Evolutionary conservation across 305 asterid genomes (phyloP), one percentile per base, ranked within the genome.

Genomic region (Withania somnifera): DNA sequence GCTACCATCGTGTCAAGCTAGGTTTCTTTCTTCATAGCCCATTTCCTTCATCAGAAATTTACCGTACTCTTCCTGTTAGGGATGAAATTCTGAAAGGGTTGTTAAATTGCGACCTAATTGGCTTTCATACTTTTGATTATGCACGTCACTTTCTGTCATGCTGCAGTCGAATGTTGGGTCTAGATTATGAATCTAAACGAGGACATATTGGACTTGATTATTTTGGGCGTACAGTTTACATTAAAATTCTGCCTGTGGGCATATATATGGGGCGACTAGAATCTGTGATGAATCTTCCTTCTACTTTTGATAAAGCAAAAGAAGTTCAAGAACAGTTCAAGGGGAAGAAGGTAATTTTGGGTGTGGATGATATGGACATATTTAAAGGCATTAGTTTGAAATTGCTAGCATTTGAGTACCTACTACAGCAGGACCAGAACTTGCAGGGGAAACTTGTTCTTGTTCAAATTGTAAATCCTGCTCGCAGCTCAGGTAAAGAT

Each of bases 11-110:
- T 14, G 90, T 91, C 86, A 94, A 92, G 87, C 91, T 94, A 40
- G 97, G 97, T 10, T 94, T 94, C 84, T 94, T 94, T 84, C 97
- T 93, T 53, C 97, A 94, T 86, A 93, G 97, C 83, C 98, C 98
- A 20, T 94, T 94, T 84, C 98, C 98, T 77, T 94, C 98, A 6
- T 94, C 97, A 0, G 97, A 94, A 88, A 94, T 94, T 66, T 92
- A 92, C 87, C 88, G 94, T 83, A 94, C 97, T 13, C 88, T 94
- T 77, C 94, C 97, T 1, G 97, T 94, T 78, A 89, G 98, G 86
- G 95, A 93, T 57, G 97, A 93, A 83, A 90, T 94, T 82, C 91
- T 94, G 79, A 93, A 89, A 88, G 97, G 98, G 32, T 84, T 94
- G 75, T 79, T 93, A 50, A 94, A 93, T 81, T 89, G 91, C 10